Percentiles rank a stretch among this genome's conserved stretches.
Conservation (phyloP, 2,329 filamentous ascomycete species). For the Sporothrix inflata region DNA sequence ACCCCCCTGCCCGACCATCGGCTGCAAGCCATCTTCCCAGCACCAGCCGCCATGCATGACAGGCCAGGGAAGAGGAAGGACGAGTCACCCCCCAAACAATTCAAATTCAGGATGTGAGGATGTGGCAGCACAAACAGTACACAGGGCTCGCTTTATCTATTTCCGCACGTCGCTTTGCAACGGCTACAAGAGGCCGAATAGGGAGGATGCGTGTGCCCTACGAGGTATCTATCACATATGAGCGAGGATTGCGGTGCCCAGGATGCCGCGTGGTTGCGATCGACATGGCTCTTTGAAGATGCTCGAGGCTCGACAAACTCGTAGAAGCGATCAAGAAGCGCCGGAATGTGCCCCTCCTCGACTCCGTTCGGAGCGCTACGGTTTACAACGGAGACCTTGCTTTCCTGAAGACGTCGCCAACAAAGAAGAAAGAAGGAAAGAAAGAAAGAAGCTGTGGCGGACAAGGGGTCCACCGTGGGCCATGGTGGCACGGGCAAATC, state of each 20-base stretch:
- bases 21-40: constrained; percentile 14
- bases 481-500: background rate
- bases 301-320: background rate
- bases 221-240: background rate
- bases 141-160: constrained; percentile 12
- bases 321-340: background rate
- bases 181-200: constrained; percentile 15
- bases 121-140: background rate
- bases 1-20: constrained; percentile 16
- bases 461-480: background rate
- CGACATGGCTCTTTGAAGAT: background rate
- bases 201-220: background rate
- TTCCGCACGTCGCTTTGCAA: background rate
- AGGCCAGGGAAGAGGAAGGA: background rate
- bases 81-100: background rate
- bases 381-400: background rate
- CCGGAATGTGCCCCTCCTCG: background rate
- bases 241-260: background rate
- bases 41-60: background rate
- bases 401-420: background rate
- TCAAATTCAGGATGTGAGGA: background rate
- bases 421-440: background rate
- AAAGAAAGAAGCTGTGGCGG: background rate
- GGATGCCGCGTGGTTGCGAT: constrained; percentile 5
- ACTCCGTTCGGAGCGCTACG: background rate